phyloP scores from a whole-genome alignment of 192 early-diverging fungal species.

The Piromyces finnis region DNA sequence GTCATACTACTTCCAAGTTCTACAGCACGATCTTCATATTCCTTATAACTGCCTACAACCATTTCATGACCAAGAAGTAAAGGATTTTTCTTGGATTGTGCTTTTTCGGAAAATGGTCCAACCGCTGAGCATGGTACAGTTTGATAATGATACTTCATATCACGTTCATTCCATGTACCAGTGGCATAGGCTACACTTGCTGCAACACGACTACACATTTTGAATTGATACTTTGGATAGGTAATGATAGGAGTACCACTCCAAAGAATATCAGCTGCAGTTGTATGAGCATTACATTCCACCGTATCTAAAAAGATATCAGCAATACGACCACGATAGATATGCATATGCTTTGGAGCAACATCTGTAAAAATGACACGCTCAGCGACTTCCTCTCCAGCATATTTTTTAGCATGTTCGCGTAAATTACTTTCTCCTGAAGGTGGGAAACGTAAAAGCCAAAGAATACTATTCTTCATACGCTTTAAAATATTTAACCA shows the following conservation, averaged over 20 bases:
- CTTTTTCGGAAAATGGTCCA: not conserved
- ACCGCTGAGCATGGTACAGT: not conserved
- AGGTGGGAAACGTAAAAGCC: slow-evolving; percentile 81
- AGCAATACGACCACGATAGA: slow-evolving; percentile 77
- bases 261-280: slow-evolving; percentile 88
- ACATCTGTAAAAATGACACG: slow-evolving; percentile 68
- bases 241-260: slow-evolving; percentile 83
- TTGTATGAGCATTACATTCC: slow-evolving; percentile 94
- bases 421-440: slow-evolving; percentile 63
- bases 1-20: slow-evolving; percentile 7
- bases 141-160: slow-evolving; percentile 14
- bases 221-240: slow-evolving; percentile 70
- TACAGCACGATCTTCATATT: slow-evolving; percentile 26
- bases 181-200: slow-evolving; percentile 72
- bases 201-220: slow-evolving; percentile 79
- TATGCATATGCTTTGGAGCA: slow-evolving; percentile 63
- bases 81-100: slow-evolving; percentile 1
- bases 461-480: slow-evolving; percentile 67
- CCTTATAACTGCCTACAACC: slow-evolving; percentile 21
- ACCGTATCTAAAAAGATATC: slow-evolving; percentile 86
- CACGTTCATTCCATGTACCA: slow-evolving; percentile 16
- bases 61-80: slow-evolving; percentile 18
- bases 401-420: slow-evolving; percentile 51
- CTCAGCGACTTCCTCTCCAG: slow-evolving; percentile 50
- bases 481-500: slow-evolving; percentile 71